phyloP scores from a whole-genome alignment of 2,329 filamentous ascomycete species.

The Aspergillus proliferans region DNA sequence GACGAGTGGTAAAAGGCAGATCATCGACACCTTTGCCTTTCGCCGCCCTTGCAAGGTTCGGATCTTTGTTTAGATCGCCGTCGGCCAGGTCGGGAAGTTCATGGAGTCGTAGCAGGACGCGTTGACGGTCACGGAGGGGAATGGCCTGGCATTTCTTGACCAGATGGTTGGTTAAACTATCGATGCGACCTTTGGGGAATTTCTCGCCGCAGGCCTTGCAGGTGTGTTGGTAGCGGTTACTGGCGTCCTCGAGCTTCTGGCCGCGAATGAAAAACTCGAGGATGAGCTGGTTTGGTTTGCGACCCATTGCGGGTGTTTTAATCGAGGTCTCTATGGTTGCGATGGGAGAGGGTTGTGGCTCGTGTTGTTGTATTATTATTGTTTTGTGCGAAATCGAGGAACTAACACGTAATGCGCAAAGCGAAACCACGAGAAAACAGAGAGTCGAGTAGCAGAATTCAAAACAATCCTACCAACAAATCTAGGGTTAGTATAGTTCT shows the following conservation, averaged over 20 bases:
- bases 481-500: not conserved
- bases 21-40: slow-evolving; percentile 31
- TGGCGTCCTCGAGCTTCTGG: slow-evolving; percentile 77
- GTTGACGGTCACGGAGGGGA: slow-evolving; percentile 65
- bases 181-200: slow-evolving; percentile 83
- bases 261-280: slow-evolving; percentile 84
- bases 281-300: slow-evolving; percentile 77
- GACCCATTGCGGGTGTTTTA: slow-evolving; percentile 56
- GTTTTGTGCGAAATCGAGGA: not conserved
- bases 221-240: slow-evolving; percentile 86
- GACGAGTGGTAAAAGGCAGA: slow-evolving; percentile 43
- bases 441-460: not conserved
- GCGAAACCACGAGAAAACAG: not conserved
- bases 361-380: not conserved
- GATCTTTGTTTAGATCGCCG: slow-evolving; percentile 34
- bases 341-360: not conserved
- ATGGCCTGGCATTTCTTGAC: slow-evolving; percentile 82
- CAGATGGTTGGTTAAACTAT: slow-evolving; percentile 73
- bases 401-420: not conserved
- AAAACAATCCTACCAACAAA: not conserved
- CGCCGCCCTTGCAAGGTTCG: slow-evolving; percentile 24
- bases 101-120: slow-evolving; percentile 66
- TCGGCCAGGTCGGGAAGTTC: slow-evolving; percentile 56
- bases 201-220: slow-evolving; percentile 84
- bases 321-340: not conserved